Evolutionary conservation across 306 rosid genomes (phyloP), one percentile per base, ranked within the genome.

Genomic region (Senna siamea): DNA sequence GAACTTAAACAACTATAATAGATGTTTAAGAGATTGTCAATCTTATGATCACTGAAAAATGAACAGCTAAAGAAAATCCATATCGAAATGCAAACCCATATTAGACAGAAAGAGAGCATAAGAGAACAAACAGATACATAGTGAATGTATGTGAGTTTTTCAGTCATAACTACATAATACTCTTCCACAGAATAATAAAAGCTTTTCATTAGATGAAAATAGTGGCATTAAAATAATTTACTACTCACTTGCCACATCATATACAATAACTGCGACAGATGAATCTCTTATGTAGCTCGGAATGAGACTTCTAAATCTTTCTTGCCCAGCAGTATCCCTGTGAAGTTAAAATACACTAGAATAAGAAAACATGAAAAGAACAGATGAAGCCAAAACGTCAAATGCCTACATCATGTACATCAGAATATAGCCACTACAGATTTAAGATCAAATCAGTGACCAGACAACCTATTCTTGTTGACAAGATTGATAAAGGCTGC

Each of bases 271-370:
- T 28, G 97, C 97, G 32, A 94, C 97, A 70, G 98, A 94, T 60
- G 98, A 94, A 84, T 94, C 98, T 86, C 98, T 89, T 61, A 91
- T 94, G 87, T 94, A 94, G 88, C 98, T 94, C 44, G 98, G 98
- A 82, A 94, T 93, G 55, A 94, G 96, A 82, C 97, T 94, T 87
- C 98, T 86, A 81, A 94, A 94, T 83, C 98, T 91, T 84, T 94
- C 98, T 84, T 94, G 98, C 70, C 97, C 97, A 37, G 98, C 98
- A 54, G 97, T 94, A 84, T 94, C 98, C 98, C 98, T 94, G 91
- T 66, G 76, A 68, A 69, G 58, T 74, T 22, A 44, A 46, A 73
- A 71, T 37, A 32, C 19, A 57, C 38, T 9, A 37, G 19, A 26
- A 55, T 83, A 65, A 59, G 74, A 74, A 75, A 18, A 63, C 67